Evolutionary conservation across 1,139 yeast species (phyloP).

Genomic region (Lizanozyma gosingica): DNA sequence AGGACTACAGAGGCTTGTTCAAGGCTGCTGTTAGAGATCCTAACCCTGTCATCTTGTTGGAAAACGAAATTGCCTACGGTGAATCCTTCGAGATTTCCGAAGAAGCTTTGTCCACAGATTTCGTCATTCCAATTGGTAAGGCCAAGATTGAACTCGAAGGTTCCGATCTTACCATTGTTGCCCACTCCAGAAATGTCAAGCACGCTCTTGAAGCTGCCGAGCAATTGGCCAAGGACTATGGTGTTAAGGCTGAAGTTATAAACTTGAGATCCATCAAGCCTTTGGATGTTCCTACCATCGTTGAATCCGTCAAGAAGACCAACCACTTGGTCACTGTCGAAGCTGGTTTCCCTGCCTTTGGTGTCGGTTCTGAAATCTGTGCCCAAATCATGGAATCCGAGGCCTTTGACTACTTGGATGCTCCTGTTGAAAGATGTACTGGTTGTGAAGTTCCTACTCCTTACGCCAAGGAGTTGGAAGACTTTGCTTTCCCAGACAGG

Average conservation of each 20-base stretch:
- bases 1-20: constrained; percentile 90
- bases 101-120: constrained; percentile 83
- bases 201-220: constrained; percentile 89
- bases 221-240: constrained; percentile 69
- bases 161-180: constrained; percentile 77
- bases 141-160: constrained; percentile 95
- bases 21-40: constrained; percentile 98
- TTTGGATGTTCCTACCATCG: constrained; percentile 78
- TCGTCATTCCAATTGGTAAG: constrained; percentile 85
- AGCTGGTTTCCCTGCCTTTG: constrained; percentile 96
- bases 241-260: constrained; percentile 86
- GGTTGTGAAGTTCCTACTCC: constrained; percentile 99
- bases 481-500: constrained; percentile 96
- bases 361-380: constrained; percentile 96
- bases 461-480: constrained; percentile 92
- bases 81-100: constrained; percentile 85
- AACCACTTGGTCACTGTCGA: constrained; percentile 94
- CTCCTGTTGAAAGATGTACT: constrained; percentile 97
- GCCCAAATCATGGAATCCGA: constrained; percentile 98
- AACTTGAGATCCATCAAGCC: constrained; percentile 98
- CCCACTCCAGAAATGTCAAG: constrained; percentile 87
- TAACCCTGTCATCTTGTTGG: constrained; percentile 92
- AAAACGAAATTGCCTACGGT: constrained; percentile 92
- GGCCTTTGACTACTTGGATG: constrained; percentile 96
- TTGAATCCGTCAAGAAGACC: constrained; percentile 90